Base-by-base conservation (phyloP, 202 grass and related monocot genomes). In the Brachypodium distachyon region DNA sequence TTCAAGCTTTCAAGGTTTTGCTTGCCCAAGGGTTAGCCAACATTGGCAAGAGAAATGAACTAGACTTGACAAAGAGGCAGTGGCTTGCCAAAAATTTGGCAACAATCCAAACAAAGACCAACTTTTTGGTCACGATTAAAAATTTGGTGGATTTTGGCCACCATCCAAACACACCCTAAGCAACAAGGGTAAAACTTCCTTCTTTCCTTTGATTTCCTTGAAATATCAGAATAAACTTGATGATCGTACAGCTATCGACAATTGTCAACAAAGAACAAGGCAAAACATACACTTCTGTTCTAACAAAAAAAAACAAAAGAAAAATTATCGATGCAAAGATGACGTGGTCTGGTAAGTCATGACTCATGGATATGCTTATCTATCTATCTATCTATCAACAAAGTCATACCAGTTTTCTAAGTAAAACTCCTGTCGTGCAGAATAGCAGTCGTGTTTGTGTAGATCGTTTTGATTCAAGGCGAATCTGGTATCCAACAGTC, bases 341-440 rank as follows among this genome's bases (percentile, higher is more conserved):
- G 25, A 73, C 40, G 28, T 26, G 11, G 22, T 37, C 16, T 37
- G 22, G 17, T 61, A 17, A 56, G 47, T 53, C 41, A 38, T 29
- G 65, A 62, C 25, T 67, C 61, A 73, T 56, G 8, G 66, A 79
- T 87, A 69, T 27, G 36, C 76, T 49, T 36, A 70, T 46, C 23
- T 75, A 69, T 34, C 28, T 75, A 69, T 34, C 28, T 56, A 17
- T 61, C 41, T 25, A 14, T 34, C 60, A 76, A 60, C 48, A 12
- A 80, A 77, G 12, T 7, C 85, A 76, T 92, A 98, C 91, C 73
- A 98, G 86, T 74, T 77, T 92, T 80, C 95, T 87, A 72, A 98
- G 91, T 63, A 98, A 57, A 67, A 98, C 91, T 84, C 95, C 95
- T 58, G 95, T 98, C 55, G 95, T 98, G 82, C 91, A 98, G 85